Percentiles rank a stretch among this genome's conserved stretches.
Conservation (phyloP, 805 yeast genomes). For the Ogataea trehalophila region DNA sequence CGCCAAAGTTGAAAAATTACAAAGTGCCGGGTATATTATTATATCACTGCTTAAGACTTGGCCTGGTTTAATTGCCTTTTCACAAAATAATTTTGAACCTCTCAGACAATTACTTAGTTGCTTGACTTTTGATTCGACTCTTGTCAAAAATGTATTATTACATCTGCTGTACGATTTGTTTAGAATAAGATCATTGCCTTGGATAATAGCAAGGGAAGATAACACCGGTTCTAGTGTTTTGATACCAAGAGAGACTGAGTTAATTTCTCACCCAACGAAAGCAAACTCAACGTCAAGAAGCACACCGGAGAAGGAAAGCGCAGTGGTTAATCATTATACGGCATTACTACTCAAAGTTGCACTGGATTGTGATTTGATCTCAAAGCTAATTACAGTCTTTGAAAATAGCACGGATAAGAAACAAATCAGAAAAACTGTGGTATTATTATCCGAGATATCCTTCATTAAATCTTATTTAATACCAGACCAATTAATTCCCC, state of each 20-base stretch:
- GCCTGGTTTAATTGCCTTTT: slow-evolving; percentile 68
- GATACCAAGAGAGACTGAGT: slow-evolving; percentile 21
- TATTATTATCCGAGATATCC: slow-evolving; percentile 58
- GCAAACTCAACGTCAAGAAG: slow-evolving; percentile 14
- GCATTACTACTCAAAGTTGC: slow-evolving; percentile 56
- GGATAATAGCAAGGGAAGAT: slow-evolving; percentile 31
- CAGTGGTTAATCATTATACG: slow-evolving; percentile 55
- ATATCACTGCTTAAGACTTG: slow-evolving; percentile 61
- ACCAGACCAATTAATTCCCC: slow-evolving; percentile 40
- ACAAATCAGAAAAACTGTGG: slow-evolving; percentile 53
- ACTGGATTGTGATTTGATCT: slow-evolving; percentile 51
- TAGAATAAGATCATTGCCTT: slow-evolving; percentile 52
- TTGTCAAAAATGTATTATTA: slow-evolving; percentile 56
- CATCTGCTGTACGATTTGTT: slow-evolving; percentile 70
- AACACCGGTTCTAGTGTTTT: slow-evolving; percentile 6
- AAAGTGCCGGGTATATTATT: slow-evolving; percentile 55
- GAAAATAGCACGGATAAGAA: slow-evolving; percentile 36
- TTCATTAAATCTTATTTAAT: slow-evolving; percentile 49
- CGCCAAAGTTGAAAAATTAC: slow-evolving; percentile 47
- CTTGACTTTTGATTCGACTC: slow-evolving; percentile 51
- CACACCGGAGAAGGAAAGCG: slow-evolving; percentile 36
- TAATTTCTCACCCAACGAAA: slow-evolving; percentile 10
- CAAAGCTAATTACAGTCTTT: slow-evolving; percentile 38
- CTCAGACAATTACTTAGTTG: slow-evolving; percentile 57
- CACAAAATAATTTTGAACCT: slow-evolving; percentile 50